These are phyloP conservation scores for Melocanna baccifera DNA, from an alignment of 176 grass and related monocot genomes.

Conservation along the genomic window DNA sequence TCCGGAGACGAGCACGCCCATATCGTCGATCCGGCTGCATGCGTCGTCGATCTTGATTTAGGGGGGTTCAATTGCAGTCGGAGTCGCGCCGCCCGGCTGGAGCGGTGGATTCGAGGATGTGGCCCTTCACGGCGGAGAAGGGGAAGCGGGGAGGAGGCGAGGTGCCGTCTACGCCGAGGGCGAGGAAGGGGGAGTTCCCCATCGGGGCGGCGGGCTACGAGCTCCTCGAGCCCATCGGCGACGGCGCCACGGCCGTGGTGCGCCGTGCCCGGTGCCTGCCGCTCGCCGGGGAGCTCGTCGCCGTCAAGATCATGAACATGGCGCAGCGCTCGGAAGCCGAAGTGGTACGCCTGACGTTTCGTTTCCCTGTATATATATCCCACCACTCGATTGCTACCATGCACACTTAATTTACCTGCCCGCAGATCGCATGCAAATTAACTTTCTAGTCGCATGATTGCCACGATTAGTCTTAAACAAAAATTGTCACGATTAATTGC, in stretches of 20 bases:
- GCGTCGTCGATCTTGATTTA: no score
- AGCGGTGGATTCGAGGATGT: not conserved
- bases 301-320: slow-evolving; percentile 92
- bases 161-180: not conserved
- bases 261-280: slow-evolving; percentile 67
- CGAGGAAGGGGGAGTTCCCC: slow-evolving; percentile 73
- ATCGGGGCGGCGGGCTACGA: slow-evolving; percentile 58
- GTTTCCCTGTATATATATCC: not conserved
- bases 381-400: not conserved
- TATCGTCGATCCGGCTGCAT: not conserved
- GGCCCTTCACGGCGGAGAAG: slow-evolving; percentile 11
- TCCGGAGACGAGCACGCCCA: no score
- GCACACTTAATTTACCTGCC: no score
- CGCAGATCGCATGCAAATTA: no score
- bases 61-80: no score
- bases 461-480: no score
- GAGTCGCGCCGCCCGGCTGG: not conserved
- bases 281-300: slow-evolving; percentile 64
- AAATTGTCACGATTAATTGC: no score
- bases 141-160: not conserved
- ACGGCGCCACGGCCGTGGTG: slow-evolving; percentile 88
- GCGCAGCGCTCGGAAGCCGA: slow-evolving; percentile 52
- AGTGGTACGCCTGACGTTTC: slow-evolving; percentile 38
- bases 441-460: no score
- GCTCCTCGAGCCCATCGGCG: slow-evolving; percentile 70